Conservation (phyloP, 805 yeast genomes). For the Babjeviella inositovora region DNA sequence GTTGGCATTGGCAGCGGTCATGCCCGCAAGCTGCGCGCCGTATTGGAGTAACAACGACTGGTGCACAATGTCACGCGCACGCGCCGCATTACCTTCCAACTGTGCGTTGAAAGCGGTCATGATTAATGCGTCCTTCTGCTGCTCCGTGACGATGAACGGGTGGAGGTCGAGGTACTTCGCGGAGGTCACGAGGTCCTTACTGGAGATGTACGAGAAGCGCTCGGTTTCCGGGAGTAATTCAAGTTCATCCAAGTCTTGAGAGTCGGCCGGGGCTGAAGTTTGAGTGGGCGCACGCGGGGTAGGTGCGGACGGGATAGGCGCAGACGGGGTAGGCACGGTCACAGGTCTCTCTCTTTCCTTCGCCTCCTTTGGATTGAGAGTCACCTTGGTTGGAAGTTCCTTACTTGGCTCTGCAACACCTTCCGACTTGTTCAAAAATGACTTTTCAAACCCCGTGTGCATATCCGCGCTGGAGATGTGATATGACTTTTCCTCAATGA, state of each 20-base stretch:
- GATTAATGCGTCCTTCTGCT: conserved; percentile 81
- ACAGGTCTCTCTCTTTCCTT: too few relatives aligned
- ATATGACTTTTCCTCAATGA: conserved; percentile 52
- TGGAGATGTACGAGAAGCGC: conserved; percentile 42
- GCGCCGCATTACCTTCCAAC: conserved; percentile 36
- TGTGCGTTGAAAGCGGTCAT: conserved; percentile 87
- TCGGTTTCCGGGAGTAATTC: conserved; percentile 47
- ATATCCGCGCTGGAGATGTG: conserved; percentile 85
- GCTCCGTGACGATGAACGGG: conserved; percentile 57
- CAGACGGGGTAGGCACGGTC: conserved; percentile 1
- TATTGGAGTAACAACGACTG: conserved; percentile 74
- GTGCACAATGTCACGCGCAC: conserved; percentile 54
- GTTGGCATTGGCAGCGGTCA: conserved; percentile 6
- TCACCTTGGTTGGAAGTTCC: not conserved
- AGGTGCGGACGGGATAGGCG: conserved; percentile 1
- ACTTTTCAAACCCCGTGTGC: conserved; percentile 82
- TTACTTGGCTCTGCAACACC: too few relatives aligned
- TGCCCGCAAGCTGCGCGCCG: conserved; percentile 22
- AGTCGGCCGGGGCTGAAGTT: conserved; percentile 3
- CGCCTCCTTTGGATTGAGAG: not conserved
- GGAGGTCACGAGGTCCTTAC: conserved; percentile 27
- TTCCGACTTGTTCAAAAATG: conserved; percentile 52
- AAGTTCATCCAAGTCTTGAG: conserved; percentile 28
- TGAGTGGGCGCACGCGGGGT: conserved; percentile 2
- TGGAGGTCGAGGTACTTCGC: conserved; percentile 37